A percentile compares a stretch with the other conserved stretches of the same genome.
Evolutionary conservation across 495 filamentous ascomycete species (phyloP).

Genomic region (Penicillium manginii): DNA sequence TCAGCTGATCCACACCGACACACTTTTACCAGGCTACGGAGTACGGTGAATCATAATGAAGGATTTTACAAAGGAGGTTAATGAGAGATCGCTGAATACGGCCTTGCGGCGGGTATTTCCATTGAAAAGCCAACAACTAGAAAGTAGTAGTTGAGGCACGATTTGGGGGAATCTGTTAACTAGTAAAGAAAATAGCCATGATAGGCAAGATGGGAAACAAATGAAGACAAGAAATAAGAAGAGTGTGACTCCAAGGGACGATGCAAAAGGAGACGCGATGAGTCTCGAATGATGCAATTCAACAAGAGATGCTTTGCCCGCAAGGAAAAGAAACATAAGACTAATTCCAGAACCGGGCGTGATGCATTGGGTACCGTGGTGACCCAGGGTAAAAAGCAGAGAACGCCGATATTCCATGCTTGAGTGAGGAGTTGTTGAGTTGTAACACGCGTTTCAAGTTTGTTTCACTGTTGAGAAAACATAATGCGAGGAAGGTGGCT

Average conservation of each 20-base stretch:
- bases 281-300: slow-evolving; percentile 21
- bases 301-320: slow-evolving; percentile 3
- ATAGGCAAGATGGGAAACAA: slow-evolving; percentile 2
- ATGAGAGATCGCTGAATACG: slow-evolving; percentile 12
- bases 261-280: slow-evolving; percentile 20
- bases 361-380: slow-evolving; percentile 16
- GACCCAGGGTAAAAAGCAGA: slow-evolving; percentile 8
- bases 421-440: slow-evolving; percentile 16
- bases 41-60: slow-evolving; percentile 4
- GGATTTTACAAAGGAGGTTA: slow-evolving; percentile 3
- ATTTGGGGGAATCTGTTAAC: slow-evolving; percentile 31
- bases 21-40: neutral
- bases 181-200: slow-evolving; percentile 12
- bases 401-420: slow-evolving; percentile 24
- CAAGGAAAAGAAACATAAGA: slow-evolving; percentile 10
- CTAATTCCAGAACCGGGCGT: slow-evolving; percentile 23
- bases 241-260: slow-evolving; percentile 22
- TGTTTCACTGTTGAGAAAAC: slow-evolving; percentile 8
- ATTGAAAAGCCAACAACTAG: slow-evolving; percentile 29
- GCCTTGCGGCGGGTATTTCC: slow-evolving; percentile 17
- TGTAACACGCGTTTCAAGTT: neutral
- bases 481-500: neutral
- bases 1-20: slow-evolving; percentile 5
- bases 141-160: slow-evolving; percentile 33
- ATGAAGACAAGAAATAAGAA: slow-evolving; percentile 3